phyloP scores from a whole-genome alignment of 768 basidiomycete genomes.

The Russula sp. region DNA sequence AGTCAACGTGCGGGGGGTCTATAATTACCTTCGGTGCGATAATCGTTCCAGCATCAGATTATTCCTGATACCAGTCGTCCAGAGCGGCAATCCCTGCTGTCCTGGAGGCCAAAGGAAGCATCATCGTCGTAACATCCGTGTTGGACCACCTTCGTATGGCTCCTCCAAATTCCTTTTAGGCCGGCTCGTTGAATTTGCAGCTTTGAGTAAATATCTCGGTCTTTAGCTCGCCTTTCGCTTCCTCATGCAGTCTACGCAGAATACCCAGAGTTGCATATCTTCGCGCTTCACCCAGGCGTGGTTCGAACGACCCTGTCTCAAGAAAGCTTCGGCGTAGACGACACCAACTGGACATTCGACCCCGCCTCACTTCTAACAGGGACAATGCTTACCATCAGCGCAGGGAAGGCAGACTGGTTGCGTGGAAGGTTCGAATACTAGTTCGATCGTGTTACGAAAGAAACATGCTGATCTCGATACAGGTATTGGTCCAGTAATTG shows the following conservation, averaged over 20 bases:
- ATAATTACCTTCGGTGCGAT: conserved; percentile 17
- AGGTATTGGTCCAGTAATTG: conserved; percentile 34
- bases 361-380: not conserved
- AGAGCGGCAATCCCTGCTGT: conserved; percentile 1
- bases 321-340: not conserved
- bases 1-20: conserved; percentile 8
- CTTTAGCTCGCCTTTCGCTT: not conserved
- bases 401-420: conserved; percentile 15
- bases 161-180: conserved; percentile 5
- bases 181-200: conserved; percentile 10
- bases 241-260: not conserved
- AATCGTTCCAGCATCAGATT: not conserved
- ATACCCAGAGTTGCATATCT: conserved; percentile 4
- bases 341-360: not conserved
- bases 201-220: not conserved
- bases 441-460: not conserved
- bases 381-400: conserved; percentile 1
- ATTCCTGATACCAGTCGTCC: not conserved
- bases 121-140: conserved; percentile 1
- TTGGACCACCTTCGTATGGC: conserved; percentile 5
- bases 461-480: conserved; percentile 36
- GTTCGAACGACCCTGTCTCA: not conserved
- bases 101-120: conserved; percentile 6
- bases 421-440: conserved; percentile 9
- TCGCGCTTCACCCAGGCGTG: conserved; percentile 9